Evolutionary conservation across 257 asterid species (phyloP), one percentile per base, ranked within the genome.

Genomic region (Perilla frutescens): DNA sequence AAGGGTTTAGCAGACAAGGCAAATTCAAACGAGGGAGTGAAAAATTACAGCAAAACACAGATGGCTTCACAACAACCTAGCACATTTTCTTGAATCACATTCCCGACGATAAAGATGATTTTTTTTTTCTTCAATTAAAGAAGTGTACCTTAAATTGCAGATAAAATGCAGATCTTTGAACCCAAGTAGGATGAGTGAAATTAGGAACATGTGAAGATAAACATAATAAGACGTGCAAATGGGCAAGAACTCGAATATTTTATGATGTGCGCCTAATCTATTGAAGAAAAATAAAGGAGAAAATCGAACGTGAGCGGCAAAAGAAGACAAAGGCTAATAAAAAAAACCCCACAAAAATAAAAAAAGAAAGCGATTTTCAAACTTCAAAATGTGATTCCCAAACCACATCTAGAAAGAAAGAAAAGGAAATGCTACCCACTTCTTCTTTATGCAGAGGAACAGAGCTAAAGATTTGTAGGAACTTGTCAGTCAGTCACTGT

Each of bases 401-500:
- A 71, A 55, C 62, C 74, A 20, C 48, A 60, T 63, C 53, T 26
- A 47, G 48, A 56, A 5, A 48, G 32, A 50, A 63, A 43, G 77
- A 78, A 83, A 77, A 83, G 54, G 83, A 78, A 73, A 70, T 75
- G 85, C 71, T 64, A 67, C 82, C 80, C 83, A 78, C 83, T 81
- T 67, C 83, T 73, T 39, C 26, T 20, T 76, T 77, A 51, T 32
- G 26, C 70, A 49, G 63, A 43, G 13, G 15, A 34, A 56, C 37
- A 41, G 20, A 39, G 29, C 4, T 12, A 62, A 34, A 40, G 50
- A 15, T 29, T 6, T 12, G 58, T 7, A 50, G 1, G 1, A 37
- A 41, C 29, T 48, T 39, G 65, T 49, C 51, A 62, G 77, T 45
- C 47, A 69, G 53, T 70, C 71, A 63, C 73, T 72, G 74, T 49